These are phyloP conservation scores for Pelargonium nanum DNA, from an alignment of 345 rosid species.

Conservation along the genomic window DNA sequence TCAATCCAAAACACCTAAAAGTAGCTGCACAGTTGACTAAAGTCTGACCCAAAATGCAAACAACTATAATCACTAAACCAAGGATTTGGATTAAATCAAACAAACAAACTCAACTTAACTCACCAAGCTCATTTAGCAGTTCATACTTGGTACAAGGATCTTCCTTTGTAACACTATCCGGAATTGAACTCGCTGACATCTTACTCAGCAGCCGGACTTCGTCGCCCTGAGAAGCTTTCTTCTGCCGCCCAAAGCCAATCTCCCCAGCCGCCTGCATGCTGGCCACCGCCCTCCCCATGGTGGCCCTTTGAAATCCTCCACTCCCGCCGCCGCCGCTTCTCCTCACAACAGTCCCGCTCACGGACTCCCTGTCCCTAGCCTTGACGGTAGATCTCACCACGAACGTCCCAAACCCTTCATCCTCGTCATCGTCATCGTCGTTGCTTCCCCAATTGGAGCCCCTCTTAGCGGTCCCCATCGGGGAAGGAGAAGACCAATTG, in stretches of 20 bases:
- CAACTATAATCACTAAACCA: not conserved
- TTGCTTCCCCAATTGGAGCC: not conserved
- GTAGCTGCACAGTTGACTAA: no score
- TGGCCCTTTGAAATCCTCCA: slow-evolving; percentile 22
- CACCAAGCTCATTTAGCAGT: slow-evolving; percentile 89
- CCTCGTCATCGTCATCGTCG: slow-evolving; percentile 26
- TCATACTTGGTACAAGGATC: slow-evolving; percentile 92
- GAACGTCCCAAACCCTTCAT: slow-evolving; percentile 65
- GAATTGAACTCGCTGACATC: slow-evolving; percentile 74
- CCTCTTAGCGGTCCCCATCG: not conserved
- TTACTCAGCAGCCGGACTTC: slow-evolving; percentile 29
- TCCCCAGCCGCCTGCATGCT: slow-evolving; percentile 50
- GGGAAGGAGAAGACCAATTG: not conserved
- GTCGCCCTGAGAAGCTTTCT: slow-evolving; percentile 28
- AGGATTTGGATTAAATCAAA: no score
- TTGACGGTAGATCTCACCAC: slow-evolving; percentile 41
- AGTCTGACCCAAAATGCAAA: not conserved
- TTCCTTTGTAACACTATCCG: slow-evolving; percentile 74
- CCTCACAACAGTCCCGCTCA: slow-evolving; percentile 46
- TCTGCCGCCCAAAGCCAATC: slow-evolving; percentile 39
- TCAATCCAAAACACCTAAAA: not conserved
- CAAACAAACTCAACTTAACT: slow-evolving; percentile 5
- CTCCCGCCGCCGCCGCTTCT: slow-evolving; percentile 36
- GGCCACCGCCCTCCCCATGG: slow-evolving; percentile 55
- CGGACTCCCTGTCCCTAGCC: slow-evolving; percentile 29